phyloP scores from a whole-genome alignment of 768 basidiomycete genomes.

The Russula griseocarnosa region DNA sequence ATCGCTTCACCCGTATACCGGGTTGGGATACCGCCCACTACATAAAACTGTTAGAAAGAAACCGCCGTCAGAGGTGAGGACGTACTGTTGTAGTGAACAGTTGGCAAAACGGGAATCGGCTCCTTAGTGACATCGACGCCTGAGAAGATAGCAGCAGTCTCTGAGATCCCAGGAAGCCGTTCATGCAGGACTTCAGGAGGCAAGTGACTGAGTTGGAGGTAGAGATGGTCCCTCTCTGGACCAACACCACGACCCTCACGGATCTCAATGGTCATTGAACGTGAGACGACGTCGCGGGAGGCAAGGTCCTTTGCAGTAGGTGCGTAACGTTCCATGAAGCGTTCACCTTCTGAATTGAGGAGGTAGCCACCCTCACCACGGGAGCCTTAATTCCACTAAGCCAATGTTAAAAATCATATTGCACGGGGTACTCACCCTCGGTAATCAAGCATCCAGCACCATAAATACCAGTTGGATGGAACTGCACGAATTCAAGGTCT shows the following conservation, averaged over 20 bases:
- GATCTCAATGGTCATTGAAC: constrained; percentile 98
- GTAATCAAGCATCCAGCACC: constrained; percentile 99
- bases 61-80: constrained; percentile 16
- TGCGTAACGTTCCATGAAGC: constrained; percentile 99
- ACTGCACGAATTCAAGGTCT: constrained; percentile 99
- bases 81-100: constrained; percentile 98
- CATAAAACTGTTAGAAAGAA: constrained; percentile 27
- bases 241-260: constrained; percentile 99
- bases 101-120: constrained; percentile 96
- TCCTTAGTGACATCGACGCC: constrained; percentile 99
- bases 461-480: constrained; percentile 99
- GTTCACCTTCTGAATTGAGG: constrained; percentile 96
- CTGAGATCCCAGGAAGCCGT: constrained; percentile 97
- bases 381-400: constrained; percentile 56
- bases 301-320: constrained; percentile 99
- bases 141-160: constrained; percentile 97
- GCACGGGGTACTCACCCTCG: constrained; percentile 57
- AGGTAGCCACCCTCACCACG: constrained; percentile 99
- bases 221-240: constrained; percentile 96
- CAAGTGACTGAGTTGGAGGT: constrained; percentile 93
- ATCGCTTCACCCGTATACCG: constrained; percentile 97
- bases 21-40: constrained; percentile 99
- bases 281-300: constrained; percentile 98
- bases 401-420: neutral
- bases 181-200: constrained; percentile 95